These are phyloP conservation scores for Ceratocystis lukuohia DNA, from an alignment of 2,329 filamentous ascomycete species.

Conservation along the genomic window DNA sequence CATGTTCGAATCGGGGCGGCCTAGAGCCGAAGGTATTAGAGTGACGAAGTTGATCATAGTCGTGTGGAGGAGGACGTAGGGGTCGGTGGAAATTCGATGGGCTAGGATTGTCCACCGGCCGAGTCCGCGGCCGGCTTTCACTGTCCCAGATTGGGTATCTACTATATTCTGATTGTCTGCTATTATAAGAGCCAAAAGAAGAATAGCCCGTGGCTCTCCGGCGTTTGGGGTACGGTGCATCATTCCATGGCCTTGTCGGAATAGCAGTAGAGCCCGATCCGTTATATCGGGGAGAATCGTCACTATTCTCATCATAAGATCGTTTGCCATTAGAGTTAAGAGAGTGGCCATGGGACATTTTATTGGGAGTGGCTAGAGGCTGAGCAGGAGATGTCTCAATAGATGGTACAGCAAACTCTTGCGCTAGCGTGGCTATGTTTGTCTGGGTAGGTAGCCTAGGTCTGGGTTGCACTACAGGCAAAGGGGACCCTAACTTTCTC, in stretches of 20 bases:
- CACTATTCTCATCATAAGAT: background rate
- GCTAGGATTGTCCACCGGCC: background rate
- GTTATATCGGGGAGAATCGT: background rate
- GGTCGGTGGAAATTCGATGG: background rate
- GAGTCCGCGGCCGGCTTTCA: background rate
- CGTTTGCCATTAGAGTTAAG: slow-evolving; percentile 10
- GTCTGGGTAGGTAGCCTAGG: background rate
- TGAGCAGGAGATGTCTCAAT: slow-evolving; percentile 10
- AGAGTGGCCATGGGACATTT: background rate
- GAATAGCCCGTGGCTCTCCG: background rate
- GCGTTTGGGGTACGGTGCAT: background rate
- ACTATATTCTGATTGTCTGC: background rate
- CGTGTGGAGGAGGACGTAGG: background rate
- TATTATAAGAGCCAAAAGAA: background rate
- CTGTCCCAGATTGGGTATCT: background rate
- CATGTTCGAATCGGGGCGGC: background rate
- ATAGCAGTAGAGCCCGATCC: background rate
- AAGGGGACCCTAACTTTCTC: background rate
- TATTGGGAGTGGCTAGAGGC: background rate
- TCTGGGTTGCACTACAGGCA: background rate
- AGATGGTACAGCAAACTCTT: slow-evolving; percentile 12
- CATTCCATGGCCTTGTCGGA: background rate
- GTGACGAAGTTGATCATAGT: fast-evolving
- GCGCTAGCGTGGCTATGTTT: background rate
- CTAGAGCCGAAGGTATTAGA: background rate